phyloP scores from a whole-genome alignment of 1,284 basidiomycete genomes.

The Ganoderma resinaceum region DNA sequence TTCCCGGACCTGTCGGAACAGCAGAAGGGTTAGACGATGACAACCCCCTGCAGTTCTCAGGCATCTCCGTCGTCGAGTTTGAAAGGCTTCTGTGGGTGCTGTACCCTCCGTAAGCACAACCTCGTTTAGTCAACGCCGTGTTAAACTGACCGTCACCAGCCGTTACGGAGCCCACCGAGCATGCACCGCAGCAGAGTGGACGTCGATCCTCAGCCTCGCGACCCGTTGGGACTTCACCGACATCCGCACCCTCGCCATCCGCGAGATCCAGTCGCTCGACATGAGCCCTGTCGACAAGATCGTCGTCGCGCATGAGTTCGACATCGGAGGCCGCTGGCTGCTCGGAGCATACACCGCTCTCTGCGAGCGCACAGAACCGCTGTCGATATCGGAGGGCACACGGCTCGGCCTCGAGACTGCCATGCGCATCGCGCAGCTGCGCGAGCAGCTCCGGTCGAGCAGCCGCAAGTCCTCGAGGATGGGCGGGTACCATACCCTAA shows the following conservation, averaged over 20 bases:
- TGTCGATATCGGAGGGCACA: conserved; percentile 37
- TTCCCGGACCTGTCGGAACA: conserved; percentile 24
- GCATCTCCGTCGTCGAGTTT: conserved; percentile 38
- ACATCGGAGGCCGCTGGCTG: conserved; percentile 34
- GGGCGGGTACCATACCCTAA: conserved; percentile 30
- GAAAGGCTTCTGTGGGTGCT: conserved; percentile 41
- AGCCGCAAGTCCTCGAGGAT: conserved; percentile 15
- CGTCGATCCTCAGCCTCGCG: conserved; percentile 43
- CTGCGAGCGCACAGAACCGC: conserved; percentile 35
- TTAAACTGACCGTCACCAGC: conserved; percentile 20
- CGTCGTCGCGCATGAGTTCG: conserved; percentile 37
- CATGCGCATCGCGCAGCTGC: conserved; percentile 34
- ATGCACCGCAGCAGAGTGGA: conserved; percentile 44
- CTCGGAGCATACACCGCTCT: conserved; percentile 38
- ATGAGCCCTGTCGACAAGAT: conserved; percentile 40
- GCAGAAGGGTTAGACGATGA: conserved; percentile 33
- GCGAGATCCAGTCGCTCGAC: conserved; percentile 32
- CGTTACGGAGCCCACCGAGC: conserved; percentile 29
- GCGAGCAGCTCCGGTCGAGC: conserved; percentile 33
- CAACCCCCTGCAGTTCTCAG: conserved; percentile 37
- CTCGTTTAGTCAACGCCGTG: not conserved
- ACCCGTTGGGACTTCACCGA: conserved; percentile 41
- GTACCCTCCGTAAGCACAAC: conserved; percentile 36
- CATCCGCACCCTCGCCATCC: conserved; percentile 41
- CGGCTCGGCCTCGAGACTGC: conserved; percentile 38